phyloP scores from a whole-genome alignment of 1,284 basidiomycete species.

The Malassezia slooffiae region DNA sequence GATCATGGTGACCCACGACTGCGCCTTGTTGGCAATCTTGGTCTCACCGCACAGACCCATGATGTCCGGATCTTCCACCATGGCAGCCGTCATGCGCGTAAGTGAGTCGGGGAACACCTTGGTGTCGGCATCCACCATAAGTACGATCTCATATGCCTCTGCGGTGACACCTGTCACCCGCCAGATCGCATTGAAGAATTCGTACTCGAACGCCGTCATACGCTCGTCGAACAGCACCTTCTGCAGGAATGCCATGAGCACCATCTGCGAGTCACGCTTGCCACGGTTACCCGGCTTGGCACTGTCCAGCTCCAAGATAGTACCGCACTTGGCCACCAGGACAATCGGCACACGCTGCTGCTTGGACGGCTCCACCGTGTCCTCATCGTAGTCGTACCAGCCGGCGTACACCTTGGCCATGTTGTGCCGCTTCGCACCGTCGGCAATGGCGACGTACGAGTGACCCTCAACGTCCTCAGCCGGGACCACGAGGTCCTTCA shows the following conservation, averaged over 20 bases:
- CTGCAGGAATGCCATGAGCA: conserved; percentile 50
- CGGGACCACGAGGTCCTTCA: conserved; percentile 84
- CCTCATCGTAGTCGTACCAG: conserved; percentile 89
- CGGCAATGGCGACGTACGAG: conserved; percentile 95
- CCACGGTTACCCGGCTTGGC: conserved; percentile 95
- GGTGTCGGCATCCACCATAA: conserved; percentile 51
- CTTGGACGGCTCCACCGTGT: conserved; percentile 80
- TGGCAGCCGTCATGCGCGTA: conserved; percentile 49
- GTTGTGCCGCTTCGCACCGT: conserved; percentile 97
- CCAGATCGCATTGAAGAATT: conserved; percentile 51
- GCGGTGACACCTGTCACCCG: conserved; percentile 49
- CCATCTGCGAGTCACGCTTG: conserved; percentile 92
- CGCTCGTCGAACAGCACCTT: conserved; percentile 51
- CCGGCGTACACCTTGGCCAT: conserved; percentile 98
- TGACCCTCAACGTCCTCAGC: conserved; percentile 80
- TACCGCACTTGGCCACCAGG: conserved; percentile 67
- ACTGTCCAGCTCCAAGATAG: conserved; percentile 69
- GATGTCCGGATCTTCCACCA: conserved; percentile 50
- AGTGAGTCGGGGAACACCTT: conserved; percentile 50
- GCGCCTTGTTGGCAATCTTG: conserved; percentile 50
- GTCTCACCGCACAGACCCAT: conserved; percentile 52
- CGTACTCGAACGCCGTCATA: conserved; percentile 50
- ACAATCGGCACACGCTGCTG: conserved; percentile 94
- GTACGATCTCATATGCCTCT: conserved; percentile 49
- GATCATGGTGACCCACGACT: conserved; percentile 51